These are phyloP conservation scores for Boletus huronensis DNA, from an alignment of 768 basidiomycete genomes.

Conservation along the genomic window DNA sequence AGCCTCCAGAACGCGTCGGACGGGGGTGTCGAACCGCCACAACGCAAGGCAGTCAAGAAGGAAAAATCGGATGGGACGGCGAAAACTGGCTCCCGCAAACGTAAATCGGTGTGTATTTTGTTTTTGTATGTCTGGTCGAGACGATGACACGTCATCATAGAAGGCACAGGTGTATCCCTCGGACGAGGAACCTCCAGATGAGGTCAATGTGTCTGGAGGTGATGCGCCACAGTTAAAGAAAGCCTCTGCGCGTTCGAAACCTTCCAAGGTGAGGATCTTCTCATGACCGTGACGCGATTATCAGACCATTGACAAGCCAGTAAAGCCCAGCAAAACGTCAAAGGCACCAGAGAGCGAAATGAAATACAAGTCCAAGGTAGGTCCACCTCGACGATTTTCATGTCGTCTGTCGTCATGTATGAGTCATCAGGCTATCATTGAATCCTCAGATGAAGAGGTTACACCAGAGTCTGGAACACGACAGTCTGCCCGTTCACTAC, in stretches of 20 bases:
- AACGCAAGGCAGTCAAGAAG: conserved; percentile 6
- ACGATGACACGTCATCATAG: background rate
- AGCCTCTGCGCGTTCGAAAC: conserved; percentile 5
- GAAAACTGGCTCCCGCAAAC: conserved; percentile 9
- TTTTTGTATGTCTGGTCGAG: background rate
- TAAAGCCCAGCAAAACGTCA: conserved; percentile 7
- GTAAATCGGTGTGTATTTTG: conserved; percentile 9
- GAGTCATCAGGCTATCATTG: conserved; percentile 22
- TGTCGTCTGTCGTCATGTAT: background rate
- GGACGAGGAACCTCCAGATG: background rate
- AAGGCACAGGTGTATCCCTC: background rate
- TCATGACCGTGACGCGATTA: background rate
- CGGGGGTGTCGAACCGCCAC: background rate
- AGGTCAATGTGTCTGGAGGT: background rate
- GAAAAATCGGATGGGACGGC: background rate
- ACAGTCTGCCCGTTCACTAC: conserved; percentile 4
- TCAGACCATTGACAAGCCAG: conserved; percentile 3
- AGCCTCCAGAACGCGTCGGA: conserved; percentile 8
- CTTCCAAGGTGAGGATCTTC: conserved; percentile 9
- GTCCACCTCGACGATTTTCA: background rate
- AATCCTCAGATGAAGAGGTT: conserved; percentile 29
- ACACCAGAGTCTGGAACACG: conserved; percentile 1
- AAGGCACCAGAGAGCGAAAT: conserved; percentile 21
- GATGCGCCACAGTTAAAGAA: conserved; percentile 9
- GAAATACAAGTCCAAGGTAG: conserved; percentile 28